Evolutionary conservation across 1,284 basidiomycete species (phyloP).

Genomic region (Binderoboletus segoi): DNA sequence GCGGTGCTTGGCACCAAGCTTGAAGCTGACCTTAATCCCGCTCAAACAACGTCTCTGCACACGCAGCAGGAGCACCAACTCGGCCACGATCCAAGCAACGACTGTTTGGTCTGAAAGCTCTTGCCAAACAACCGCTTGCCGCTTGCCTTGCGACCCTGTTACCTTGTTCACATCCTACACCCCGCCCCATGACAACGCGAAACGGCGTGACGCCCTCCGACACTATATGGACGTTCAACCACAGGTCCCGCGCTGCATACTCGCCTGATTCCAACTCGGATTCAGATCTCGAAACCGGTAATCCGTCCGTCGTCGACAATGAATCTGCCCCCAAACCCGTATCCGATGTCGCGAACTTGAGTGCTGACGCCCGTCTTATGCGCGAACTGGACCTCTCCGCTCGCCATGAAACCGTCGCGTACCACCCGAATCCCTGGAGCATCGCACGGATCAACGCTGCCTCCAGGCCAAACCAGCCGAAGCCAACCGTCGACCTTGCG

Average conservation of each 20-base stretch:
- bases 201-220: background rate
- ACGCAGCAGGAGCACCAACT: too few species aligned
- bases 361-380: constrained; percentile 39
- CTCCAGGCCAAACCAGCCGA: constrained; percentile 38
- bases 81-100: too few species aligned
- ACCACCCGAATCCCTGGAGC: constrained; percentile 72
- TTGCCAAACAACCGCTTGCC: background rate
- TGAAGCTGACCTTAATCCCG: background rate
- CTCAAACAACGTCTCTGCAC: background rate
- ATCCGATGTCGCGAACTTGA: too few species aligned
- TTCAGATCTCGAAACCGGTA: constrained; percentile 6
- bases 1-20: too few species aligned
- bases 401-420: constrained; percentile 58
- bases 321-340: too few species aligned
- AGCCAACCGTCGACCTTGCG: constrained; percentile 1
- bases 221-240: constrained; percentile 37
- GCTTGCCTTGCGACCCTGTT: too few species aligned
- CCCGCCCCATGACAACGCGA: background rate
- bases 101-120: constrained; percentile 14
- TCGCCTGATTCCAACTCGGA: constrained; percentile 31
- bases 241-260: constrained; percentile 22
- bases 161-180: background rate
- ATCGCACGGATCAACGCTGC: constrained; percentile 76
- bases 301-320: too few species aligned
- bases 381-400: constrained; percentile 61